phyloP scores from a whole-genome alignment of 2,329 filamentous ascomycete genomes.

The Aspergillus sp. region DNA sequence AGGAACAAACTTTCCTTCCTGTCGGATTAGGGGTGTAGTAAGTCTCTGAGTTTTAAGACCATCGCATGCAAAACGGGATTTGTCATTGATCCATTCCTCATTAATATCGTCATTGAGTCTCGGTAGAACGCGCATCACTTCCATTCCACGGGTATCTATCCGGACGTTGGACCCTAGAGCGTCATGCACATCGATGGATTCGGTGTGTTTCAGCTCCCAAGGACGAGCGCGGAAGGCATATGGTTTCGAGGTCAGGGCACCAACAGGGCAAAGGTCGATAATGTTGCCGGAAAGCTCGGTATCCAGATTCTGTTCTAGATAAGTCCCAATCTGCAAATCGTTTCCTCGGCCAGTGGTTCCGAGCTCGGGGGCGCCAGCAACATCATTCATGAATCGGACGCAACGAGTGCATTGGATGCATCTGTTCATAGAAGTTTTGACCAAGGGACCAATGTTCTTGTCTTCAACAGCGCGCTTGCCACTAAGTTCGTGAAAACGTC shows the following conservation, averaged over 20 bases:
- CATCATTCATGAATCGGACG: constrained; percentile 95
- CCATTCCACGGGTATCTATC: constrained; percentile 86
- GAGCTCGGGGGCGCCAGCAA: constrained; percentile 92
- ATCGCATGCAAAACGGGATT: constrained; percentile 93
- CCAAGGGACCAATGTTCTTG: constrained; percentile 96
- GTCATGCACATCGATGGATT: constrained; percentile 93
- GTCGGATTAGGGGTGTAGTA: constrained; percentile 85
- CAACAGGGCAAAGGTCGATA: constrained; percentile 96
- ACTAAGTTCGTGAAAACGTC: constrained; percentile 91
- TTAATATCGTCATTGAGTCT: constrained; percentile 97
- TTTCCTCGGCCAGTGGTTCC: constrained; percentile 94
- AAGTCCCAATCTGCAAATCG: constrained; percentile 96
- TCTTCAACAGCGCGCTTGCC: constrained; percentile 98
- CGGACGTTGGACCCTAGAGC: constrained; percentile 92
- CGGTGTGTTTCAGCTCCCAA: constrained; percentile 95
- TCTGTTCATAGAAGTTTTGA: constrained; percentile 99
- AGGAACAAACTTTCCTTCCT: constrained; percentile 86
- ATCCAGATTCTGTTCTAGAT: constrained; percentile 90
- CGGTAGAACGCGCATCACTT: constrained; percentile 93
- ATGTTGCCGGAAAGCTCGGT: constrained; percentile 96
- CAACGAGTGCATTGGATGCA: constrained; percentile 99
- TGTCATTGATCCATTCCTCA: constrained; percentile 99
- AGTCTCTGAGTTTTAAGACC: constrained; percentile 94
- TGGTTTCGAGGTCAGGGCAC: constrained; percentile 93
- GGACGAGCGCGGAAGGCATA: constrained; percentile 96